These are phyloP conservation scores for Plasmodium vinckei DNA, from an alignment of 169 alveolate species.

Conservation along the genomic window DNA sequence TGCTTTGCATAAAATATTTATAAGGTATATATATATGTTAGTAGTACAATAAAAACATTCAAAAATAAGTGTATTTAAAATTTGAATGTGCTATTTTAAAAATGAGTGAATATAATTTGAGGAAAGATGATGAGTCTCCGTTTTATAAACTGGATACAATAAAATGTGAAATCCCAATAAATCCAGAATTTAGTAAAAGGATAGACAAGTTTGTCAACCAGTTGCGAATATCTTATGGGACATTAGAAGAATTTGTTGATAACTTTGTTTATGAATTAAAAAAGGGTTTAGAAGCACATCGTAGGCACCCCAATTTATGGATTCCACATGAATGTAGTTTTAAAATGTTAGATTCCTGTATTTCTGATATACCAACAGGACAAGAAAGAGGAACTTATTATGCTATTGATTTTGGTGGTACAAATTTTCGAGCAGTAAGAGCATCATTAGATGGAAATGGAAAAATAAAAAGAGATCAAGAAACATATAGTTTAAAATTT, in stretches of 20 bases:
- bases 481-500: constrained; percentile 79
- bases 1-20: too few species aligned
- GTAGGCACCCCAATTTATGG: constrained; percentile 85
- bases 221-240: constrained; percentile 32
- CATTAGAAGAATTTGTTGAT: constrained; percentile 72
- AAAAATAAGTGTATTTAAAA: too few species aligned
- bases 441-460: constrained; percentile 87
- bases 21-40: too few species aligned
- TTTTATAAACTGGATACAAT: constrained; percentile 54
- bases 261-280: constrained; percentile 79
- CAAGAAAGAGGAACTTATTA: constrained; percentile 90
- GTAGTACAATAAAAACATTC: too few species aligned
- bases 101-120: constrained; percentile 45
- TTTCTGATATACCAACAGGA: constrained; percentile 89
- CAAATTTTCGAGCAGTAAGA: constrained; percentile 90
- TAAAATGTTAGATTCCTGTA: constrained; percentile 91
- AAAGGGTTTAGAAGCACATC: constrained; percentile 85
- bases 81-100: background rate
- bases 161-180: constrained; percentile 55
- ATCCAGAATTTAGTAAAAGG: constrained; percentile 21
- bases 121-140: constrained; percentile 30
- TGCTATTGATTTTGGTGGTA: constrained; percentile 93
- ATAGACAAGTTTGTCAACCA: constrained; percentile 59
- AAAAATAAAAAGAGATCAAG: constrained; percentile 84
- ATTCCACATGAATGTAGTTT: constrained; percentile 86